Conservation (phyloP, 768 basidiomycete species). For the Hericium erinaceus region DNA sequence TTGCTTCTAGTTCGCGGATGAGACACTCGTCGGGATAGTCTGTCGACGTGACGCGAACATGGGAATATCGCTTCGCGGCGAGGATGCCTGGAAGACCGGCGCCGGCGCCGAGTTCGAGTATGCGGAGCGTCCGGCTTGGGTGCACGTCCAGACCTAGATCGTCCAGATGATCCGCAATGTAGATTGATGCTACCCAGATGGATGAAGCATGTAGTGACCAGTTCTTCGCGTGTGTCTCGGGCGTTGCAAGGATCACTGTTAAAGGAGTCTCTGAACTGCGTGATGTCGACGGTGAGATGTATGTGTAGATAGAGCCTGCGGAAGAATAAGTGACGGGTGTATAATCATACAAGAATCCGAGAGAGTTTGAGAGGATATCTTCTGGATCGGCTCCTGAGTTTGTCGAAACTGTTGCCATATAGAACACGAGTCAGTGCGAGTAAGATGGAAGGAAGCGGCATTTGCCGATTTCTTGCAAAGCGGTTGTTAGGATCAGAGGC, state of each 20-base stretch:
- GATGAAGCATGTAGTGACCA: conserved; percentile 75
- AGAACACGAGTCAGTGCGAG: neutral
- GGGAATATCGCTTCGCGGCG: conserved; percentile 40
- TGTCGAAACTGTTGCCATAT: no score
- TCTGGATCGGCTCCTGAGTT: conserved; percentile 32
- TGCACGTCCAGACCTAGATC: conserved; percentile 28
- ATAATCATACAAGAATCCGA: conserved; percentile 53
- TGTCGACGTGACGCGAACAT: conserved; percentile 39
- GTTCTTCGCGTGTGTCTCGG: conserved; percentile 58
- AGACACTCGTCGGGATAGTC: conserved; percentile 67
- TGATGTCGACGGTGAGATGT: conserved; percentile 19
- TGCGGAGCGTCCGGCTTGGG: conserved; percentile 11
- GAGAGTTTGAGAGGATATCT: conserved; percentile 59
- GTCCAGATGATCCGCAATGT: conserved; percentile 55
- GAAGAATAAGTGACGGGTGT: conserved; percentile 52
- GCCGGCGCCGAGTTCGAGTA: conserved; percentile 71
- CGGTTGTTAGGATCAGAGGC: neutral
- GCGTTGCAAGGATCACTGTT: conserved; percentile 40
- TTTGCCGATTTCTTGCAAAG: neutral
- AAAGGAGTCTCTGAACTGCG: conserved; percentile 1
- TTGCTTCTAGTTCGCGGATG: conserved; percentile 47
- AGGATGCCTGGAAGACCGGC: conserved; percentile 68
- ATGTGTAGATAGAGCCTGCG: conserved; percentile 43
- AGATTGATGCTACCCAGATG: conserved; percentile 63
- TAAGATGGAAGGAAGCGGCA: neutral